Conservation (phyloP, 2,329 filamentous ascomycete species). For the Leptographium flavum region DNA sequence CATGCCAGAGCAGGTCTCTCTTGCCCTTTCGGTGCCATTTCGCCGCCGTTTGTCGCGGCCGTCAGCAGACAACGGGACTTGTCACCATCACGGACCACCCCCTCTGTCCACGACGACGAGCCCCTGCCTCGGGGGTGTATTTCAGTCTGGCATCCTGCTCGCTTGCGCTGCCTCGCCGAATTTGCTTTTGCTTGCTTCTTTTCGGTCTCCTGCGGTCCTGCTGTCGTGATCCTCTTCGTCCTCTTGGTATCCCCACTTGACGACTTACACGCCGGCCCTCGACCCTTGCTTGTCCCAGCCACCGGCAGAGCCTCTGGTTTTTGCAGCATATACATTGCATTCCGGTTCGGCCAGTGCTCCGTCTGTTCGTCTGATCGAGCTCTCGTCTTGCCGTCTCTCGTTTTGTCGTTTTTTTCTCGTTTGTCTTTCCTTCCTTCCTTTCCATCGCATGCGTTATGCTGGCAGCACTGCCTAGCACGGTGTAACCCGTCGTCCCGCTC, state of each 20-base stretch:
- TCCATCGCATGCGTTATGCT: not conserved
- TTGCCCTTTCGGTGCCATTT: not conserved
- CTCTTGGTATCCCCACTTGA: not conserved
- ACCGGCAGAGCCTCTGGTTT: not conserved
- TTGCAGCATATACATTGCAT: too few species aligned
- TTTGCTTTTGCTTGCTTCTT: not conserved
- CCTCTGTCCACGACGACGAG: not conserved
- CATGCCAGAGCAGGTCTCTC: constrained; percentile 1
- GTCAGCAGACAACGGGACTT: too few species aligned
- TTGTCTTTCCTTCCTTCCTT: not conserved
- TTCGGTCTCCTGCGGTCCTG: not conserved
- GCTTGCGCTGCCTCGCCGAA: too few species aligned
- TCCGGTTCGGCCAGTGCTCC: too few species aligned
- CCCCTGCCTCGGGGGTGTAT: not conserved
- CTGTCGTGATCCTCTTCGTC: not conserved
- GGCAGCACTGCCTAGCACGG: not conserved
- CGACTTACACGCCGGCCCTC: not conserved
- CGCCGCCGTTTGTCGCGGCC: too few species aligned
- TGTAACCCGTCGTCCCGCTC: not conserved
- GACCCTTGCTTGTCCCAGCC: not conserved
- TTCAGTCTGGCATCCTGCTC: too few species aligned
- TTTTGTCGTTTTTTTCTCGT: not conserved
- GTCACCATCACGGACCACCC: not conserved
- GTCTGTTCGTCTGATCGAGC: too few species aligned
- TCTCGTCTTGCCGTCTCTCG: too few species aligned